Conservation (phyloP, 2,329 filamentous ascomycete species). For the Claviceps africana region DNA sequence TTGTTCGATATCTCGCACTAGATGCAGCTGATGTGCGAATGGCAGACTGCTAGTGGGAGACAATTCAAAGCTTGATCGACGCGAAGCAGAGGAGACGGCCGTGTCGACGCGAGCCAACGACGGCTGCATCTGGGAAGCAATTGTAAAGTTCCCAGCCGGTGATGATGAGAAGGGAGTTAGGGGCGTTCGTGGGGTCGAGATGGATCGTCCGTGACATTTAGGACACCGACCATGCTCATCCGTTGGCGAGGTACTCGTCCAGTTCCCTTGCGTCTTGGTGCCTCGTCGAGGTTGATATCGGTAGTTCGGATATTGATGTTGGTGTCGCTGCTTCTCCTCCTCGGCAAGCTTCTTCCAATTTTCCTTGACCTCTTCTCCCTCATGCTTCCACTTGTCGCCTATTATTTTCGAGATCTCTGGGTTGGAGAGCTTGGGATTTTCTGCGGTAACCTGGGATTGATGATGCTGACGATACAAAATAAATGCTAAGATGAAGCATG, state of each 20-base stretch:
- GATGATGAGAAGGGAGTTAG: constrained; percentile 30
- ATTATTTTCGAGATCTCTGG: constrained; percentile 97
- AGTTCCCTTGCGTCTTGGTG: constrained; percentile 17
- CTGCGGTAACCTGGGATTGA: constrained; percentile 65
- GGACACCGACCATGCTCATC: constrained; percentile 47
- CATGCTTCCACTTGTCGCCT: constrained; percentile 76
- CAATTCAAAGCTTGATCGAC: constrained; percentile 16
- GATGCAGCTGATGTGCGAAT: constrained; percentile 11
- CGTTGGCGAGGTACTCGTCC: constrained; percentile 21
- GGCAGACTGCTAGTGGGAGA: constrained; percentile 12
- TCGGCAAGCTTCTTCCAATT: constrained; percentile 84
- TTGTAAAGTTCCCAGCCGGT: constrained; percentile 15
- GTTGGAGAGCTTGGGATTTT: constrained; percentile 82
- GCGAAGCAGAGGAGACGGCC: constrained; percentile 11
- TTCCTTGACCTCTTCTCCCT: constrained; percentile 59
- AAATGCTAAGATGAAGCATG: constrained; percentile 51
- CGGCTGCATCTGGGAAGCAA: constrained; percentile 10
- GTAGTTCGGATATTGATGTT: constrained; percentile 83
- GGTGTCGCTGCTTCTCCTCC: constrained; percentile 83
- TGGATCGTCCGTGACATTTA: constrained; percentile 57
- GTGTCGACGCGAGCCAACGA: constrained; percentile 12
- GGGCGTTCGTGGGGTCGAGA: constrained; percentile 47
- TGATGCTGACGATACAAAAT: constrained; percentile 93
- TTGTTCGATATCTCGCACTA: constrained; percentile 19
- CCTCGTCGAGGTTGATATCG: constrained; percentile 77